Evolutionary conservation across 164 flowering plant species (phyloP).

Genomic region (Aristolochia fimbriata): DNA sequence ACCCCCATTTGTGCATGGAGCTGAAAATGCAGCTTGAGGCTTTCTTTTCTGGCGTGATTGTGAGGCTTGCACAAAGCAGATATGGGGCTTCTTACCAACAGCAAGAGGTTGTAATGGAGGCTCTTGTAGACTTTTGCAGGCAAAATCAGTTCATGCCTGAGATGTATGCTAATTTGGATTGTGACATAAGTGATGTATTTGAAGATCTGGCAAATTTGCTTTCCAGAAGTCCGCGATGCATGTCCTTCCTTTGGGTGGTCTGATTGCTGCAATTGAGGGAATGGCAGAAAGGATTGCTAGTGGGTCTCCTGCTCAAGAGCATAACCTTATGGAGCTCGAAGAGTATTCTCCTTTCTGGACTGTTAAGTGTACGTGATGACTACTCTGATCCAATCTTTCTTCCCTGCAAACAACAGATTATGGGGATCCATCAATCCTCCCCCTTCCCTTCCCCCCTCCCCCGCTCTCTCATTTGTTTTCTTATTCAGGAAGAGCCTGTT

Average conservation of each 20-base stretch:
- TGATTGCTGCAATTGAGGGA: constrained; percentile 25
- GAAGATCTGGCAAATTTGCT: constrained; percentile 13
- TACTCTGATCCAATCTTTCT: constrained; percentile 27
- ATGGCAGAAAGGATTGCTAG: constrained; percentile 31
- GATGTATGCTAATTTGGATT: constrained; percentile 30
- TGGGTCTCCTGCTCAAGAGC: constrained; percentile 13
- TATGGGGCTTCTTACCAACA: constrained; percentile 24
- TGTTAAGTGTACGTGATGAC: constrained; percentile 29
- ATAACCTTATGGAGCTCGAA: constrained; percentile 9
- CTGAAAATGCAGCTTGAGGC: constrained; percentile 29
- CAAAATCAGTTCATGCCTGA: constrained; percentile 22
- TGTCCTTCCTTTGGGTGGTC: constrained; percentile 25
- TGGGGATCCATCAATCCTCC: not conserved
- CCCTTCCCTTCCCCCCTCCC: not conserved
- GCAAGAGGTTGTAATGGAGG: constrained; percentile 30
- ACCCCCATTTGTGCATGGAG: constrained; percentile 19
- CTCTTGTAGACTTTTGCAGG: constrained; percentile 28
- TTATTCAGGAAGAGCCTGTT: not conserved
- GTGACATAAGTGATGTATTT: constrained; percentile 14
- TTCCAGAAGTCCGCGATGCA: constrained; percentile 26
- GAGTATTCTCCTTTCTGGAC: constrained; percentile 30
- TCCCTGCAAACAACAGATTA: no score
- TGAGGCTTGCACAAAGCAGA: constrained; percentile 23
- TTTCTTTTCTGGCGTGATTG: constrained; percentile 24
- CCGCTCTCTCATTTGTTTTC: not conserved